Conservation (phyloP, 2,329 filamentous ascomycete genomes). For the Cordyceps militaris region DNA sequence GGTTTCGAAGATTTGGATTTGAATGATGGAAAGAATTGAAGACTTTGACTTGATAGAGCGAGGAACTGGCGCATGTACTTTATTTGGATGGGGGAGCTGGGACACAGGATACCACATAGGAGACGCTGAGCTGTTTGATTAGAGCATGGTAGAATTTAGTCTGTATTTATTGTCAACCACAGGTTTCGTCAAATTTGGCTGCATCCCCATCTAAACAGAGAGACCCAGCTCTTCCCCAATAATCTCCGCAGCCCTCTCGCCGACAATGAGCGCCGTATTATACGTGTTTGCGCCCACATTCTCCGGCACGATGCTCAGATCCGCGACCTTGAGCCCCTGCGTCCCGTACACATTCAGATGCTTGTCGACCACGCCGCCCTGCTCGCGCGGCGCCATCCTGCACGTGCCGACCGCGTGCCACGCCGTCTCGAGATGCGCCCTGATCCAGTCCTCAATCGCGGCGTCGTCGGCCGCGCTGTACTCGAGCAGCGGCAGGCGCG, state of each 20-base stretch:
- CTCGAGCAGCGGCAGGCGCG: constrained; percentile 30
- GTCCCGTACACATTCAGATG: constrained; percentile 35
- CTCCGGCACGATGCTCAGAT: constrained; percentile 24
- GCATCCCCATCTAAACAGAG: background rate
- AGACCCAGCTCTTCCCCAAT: constrained; percentile 28
- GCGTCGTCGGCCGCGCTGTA: constrained; percentile 41
- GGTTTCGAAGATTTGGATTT: constrained; percentile 13
- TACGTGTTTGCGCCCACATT: constrained; percentile 41
- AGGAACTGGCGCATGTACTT: background rate
- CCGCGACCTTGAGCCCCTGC: constrained; percentile 26
- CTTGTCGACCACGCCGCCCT: constrained; percentile 34
- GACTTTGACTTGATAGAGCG: background rate
- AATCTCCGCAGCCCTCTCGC: constrained; percentile 38
- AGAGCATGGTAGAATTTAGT: background rate
- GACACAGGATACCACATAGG: background rate
- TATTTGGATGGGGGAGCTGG: background rate
- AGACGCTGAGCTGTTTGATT: background rate
- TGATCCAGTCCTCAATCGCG: constrained; percentile 35
- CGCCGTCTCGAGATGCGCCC: constrained; percentile 30
- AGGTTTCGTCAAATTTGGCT: no score
- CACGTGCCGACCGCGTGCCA: constrained; percentile 38
- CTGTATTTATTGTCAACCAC: background rate
- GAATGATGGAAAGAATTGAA: background rate
- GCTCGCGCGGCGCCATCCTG: constrained; percentile 33
- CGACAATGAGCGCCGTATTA: constrained; percentile 40